Evolutionary conservation across 2,329 filamentous ascomycete genomes (phyloP), one percentile per base, ranked within the genome.

Genomic region (Fusarium illudens): DNA sequence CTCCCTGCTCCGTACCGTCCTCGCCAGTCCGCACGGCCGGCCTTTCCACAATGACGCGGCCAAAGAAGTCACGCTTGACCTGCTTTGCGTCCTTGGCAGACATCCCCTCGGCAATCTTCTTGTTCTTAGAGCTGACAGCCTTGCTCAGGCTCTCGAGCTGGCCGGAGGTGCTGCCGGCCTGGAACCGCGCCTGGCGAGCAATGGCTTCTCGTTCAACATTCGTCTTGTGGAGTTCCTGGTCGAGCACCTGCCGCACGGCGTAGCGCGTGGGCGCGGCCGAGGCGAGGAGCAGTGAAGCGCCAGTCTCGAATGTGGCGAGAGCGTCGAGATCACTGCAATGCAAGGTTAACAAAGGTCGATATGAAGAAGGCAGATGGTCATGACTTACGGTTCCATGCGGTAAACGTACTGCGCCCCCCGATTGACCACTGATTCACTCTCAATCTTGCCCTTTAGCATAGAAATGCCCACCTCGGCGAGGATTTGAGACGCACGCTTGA

Each of bases 181-280:
- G 81, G 76, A 89, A 90, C 4, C 90, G 85, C 9, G 89, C 87
- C 72, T 92, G 87, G 2, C 92, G 84, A 1, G 89, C 85, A 4
- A 87, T 85, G 63, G 87, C 87, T 51, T 92, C 90, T 13, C 90
- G 89, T 32, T 89, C 82, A 29, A 86, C 81, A 12, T 90, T 86
- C 49, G 93, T 90, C 74, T 91, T 93, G 63, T 88, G 88, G 72
- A 95, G 92, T 77, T 98, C 95, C 76, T 96, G 93, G 74, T 97
- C 94, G 1, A 99, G 85, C 9, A 97, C 94, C 77, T 97, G 95
- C 20, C 96, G 90, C 6, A 99, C 91, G 2, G 95, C 95, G 75
- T 93, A 99, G n/a, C 96, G 88, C 0, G 93, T 93, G 0, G 92
- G 93, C 1, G 88, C 89, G 10, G 88, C 86, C 3, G 87, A 86